Evolutionary conservation across 1,284 basidiomycete genomes (phyloP).

Genomic region (Wolfiporia cocos): DNA sequence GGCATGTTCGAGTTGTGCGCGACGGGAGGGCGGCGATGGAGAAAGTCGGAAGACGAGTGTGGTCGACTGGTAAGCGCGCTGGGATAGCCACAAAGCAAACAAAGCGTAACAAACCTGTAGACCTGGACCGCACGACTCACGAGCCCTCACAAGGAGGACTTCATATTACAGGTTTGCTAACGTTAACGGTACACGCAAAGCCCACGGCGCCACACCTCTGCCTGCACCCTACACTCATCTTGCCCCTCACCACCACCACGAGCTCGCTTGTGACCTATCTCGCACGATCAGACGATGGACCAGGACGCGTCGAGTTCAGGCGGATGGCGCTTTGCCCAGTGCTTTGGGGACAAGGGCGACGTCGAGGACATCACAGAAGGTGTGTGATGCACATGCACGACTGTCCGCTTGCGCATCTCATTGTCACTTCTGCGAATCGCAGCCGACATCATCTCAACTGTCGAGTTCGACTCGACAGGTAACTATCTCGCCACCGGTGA

Average conservation of each 20-base stretch:
- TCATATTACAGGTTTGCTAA: too few relatives aligned
- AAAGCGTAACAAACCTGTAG: conserved; percentile 16
- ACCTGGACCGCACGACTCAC: too few relatives aligned
- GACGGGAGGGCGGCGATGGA: conserved; percentile 15
- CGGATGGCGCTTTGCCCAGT: conserved; percentile 98
- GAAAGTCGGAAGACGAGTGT: conserved; percentile 14
- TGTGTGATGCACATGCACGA: conserved; percentile 30
- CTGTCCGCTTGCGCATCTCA: conserved; percentile 19
- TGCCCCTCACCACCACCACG: neutral
- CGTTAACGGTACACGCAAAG: too few relatives aligned
- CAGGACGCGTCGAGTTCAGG: conserved; percentile 81
- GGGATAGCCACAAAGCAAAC: conserved; percentile 19
- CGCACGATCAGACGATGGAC: conserved; percentile 49
- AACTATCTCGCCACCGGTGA: conserved; percentile 99
- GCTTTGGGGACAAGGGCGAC: conserved; percentile 99
- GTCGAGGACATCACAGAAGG: conserved; percentile 99
- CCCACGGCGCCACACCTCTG: conserved; percentile 8
- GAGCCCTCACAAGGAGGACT: too few relatives aligned
- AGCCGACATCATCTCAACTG: conserved; percentile 99
- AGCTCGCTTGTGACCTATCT: conserved; percentile 9
- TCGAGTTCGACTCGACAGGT: conserved; percentile 99
- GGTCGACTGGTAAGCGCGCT: conserved; percentile 11
- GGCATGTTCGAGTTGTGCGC: conserved; percentile 40
- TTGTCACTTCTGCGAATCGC: conserved; percentile 17
- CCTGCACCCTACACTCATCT: conserved; percentile 1